Percentiles rank a stretch among this genome's conserved stretches.
phyloP scores from a whole-genome alignment of 1,284 basidiomycete genomes.

The Cryptococcus sp. region DNA sequence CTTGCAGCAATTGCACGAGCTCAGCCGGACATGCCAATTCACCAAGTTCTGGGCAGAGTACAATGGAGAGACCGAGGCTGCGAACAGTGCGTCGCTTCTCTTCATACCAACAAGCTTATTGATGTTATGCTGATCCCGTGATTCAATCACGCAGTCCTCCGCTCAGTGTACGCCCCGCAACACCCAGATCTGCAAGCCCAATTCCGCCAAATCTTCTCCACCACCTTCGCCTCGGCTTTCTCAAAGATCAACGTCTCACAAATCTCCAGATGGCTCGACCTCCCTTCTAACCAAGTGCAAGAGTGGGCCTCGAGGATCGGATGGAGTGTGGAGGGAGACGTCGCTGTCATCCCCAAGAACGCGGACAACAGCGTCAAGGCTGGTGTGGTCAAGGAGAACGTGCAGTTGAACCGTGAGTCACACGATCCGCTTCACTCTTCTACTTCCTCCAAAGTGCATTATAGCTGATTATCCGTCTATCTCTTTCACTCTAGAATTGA shows the following conservation, averaged over 20 bases:
- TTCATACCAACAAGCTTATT: not conserved
- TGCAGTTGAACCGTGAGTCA: constrained; percentile 80
- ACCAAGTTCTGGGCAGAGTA: constrained; percentile 84
- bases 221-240: constrained; percentile 47
- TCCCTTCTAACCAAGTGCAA: constrained; percentile 59
- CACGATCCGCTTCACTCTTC: not conserved
- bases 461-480: not conserved
- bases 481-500: constrained; percentile 62
- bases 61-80: constrained; percentile 57
- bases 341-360: constrained; percentile 75
- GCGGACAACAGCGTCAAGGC: constrained; percentile 95
- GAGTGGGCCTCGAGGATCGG: constrained; percentile 66
- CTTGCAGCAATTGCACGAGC: constrained; percentile 70
- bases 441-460: not conserved
- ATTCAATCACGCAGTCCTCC: constrained; percentile 32
- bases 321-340: constrained; percentile 71
- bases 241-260: constrained; percentile 32
- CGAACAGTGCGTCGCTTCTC: constrained; percentile 28
- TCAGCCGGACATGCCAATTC: constrained; percentile 85
- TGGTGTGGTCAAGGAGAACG: constrained; percentile 86
- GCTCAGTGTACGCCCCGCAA: constrained; percentile 43
- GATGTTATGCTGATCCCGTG: not conserved
- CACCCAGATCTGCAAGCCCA: constrained; percentile 40
- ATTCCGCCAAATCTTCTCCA: constrained; percentile 43
- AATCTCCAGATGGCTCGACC: constrained; percentile 48